Evolutionary conservation across 441 rosid species (phyloP), one percentile per base, ranked within the genome.

Genomic region (Hura crepitans): DNA sequence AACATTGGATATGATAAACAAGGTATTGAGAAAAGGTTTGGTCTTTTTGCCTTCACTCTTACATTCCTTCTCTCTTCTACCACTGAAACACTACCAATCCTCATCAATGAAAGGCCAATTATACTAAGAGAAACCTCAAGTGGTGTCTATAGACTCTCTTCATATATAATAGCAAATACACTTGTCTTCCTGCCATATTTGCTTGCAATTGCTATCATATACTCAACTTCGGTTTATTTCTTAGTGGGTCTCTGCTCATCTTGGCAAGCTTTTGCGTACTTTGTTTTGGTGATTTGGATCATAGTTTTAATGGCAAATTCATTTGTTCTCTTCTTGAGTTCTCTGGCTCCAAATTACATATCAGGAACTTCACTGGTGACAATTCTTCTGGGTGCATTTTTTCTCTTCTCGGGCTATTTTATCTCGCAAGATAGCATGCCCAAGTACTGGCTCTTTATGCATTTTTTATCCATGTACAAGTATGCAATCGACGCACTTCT

Each of bases 381-480:
- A 0, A 74, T 88, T 47, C 78, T 89, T 63, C 85, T 91, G 0
- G 93, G 85, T 0, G 87, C 86, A 2, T 93, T 93, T 83, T 93
- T 93, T 71, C 84, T 93, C 73, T 93, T 93, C 80, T 93, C 98
- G 0, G 98, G 98, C 7, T 93, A 93, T 80, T 93, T 93, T 81
- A 89, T 93, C 6, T 85, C 97, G 0, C 78, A 83, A 68, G 88
- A 86, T 5, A 84, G 92, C 65, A 65, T 93, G 65, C 98, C 97
- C 7, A 87, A 85, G 80, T 93, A 87, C 61, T 93, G 98, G 96
- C 84, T 89, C 0, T 89, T 91, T 82, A 91, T 93, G 98, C 87
- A 93, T 73, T 89, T 84, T 76, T 63, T 93, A 58, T 93, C 98
- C 2, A 89, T 93, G 97, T 93, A 91, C 72, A 91, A 89, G 67